Conservation (phyloP, 1,139 yeast species). For the Kodamaea derodonti region DNA sequence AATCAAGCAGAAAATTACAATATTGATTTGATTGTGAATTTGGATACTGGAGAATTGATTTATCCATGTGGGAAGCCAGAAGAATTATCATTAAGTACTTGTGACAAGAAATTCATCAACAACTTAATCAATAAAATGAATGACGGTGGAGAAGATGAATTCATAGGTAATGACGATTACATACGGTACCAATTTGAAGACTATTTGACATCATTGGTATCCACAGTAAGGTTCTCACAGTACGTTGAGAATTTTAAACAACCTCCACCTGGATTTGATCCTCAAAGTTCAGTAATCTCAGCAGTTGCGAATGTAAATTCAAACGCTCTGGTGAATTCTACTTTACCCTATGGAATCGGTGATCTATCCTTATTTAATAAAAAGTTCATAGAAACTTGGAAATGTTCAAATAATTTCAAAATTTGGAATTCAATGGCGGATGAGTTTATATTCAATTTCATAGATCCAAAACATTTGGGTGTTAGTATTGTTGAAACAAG, state of each 20-base stretch:
- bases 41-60: slow-evolving; percentile 31
- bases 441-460: slow-evolving; percentile 83
- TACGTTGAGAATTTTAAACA: slow-evolving; percentile 45
- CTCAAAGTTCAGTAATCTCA: slow-evolving; percentile 3
- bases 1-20: slow-evolving; percentile 61
- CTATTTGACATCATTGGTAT: slow-evolving; percentile 70
- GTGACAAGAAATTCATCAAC: slow-evolving; percentile 75
- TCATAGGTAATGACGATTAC: slow-evolving; percentile 81
- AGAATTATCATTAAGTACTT: slow-evolving; percentile 50
- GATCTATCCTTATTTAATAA: slow-evolving; percentile 42
- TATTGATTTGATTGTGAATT: slow-evolving; percentile 40
- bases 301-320: slow-evolving; percentile 6
- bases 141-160: slow-evolving; percentile 21
- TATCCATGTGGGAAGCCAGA: slow-evolving; percentile 42
- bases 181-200: slow-evolving; percentile 88
- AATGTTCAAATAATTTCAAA: slow-evolving; percentile 57
- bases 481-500: slow-evolving; percentile 19
- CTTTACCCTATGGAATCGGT: slow-evolving; percentile 21
- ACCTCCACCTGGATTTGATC: slow-evolving; percentile 42
- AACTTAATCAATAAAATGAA: slow-evolving; percentile 22
- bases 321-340: slow-evolving; percentile 7
- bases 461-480: slow-evolving; percentile 71
- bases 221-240: slow-evolving; percentile 67
- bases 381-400: slow-evolving; percentile 64
- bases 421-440: slow-evolving; percentile 76